phyloP scores from a whole-genome alignment of 225 moss, liverwort and hornwort species.

The Sphagnum tenellum region DNA sequence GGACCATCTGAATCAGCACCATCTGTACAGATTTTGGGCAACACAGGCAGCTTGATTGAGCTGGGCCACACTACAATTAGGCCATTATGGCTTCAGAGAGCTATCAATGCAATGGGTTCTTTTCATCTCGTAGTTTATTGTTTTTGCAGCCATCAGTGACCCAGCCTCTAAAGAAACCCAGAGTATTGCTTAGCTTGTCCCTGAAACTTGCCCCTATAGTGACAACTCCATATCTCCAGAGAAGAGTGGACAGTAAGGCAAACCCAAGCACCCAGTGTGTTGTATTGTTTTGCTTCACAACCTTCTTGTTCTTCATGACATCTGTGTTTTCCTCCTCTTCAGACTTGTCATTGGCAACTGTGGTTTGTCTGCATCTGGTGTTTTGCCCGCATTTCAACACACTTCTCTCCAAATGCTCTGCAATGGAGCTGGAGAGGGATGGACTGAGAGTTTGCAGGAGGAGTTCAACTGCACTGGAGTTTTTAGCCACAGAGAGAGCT shows the following conservation, averaged over 20 bases:
- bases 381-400: not conserved
- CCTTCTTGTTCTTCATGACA: conserved; percentile 3
- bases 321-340: conserved; percentile 2
- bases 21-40: no score
- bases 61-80: no score
- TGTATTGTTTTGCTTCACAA: conserved; percentile 21
- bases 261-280: conserved; percentile 49
- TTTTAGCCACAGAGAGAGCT: conserved; percentile 23
- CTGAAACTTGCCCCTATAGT: conserved; percentile 10
- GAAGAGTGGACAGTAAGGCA: conserved; percentile 30
- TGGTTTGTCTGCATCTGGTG: conserved; percentile 12
- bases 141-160: no score
- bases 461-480: conserved; percentile 30
- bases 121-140: no score
- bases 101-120: no score
- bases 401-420: not conserved
- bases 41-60: no score
- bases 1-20: no score
- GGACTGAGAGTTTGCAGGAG: conserved; percentile 18
- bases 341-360: not conserved
- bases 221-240: conserved; percentile 37
- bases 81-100: no score
- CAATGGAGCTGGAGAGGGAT: not conserved
- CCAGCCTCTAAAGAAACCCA: conserved; percentile 16
- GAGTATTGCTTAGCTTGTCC: conserved; percentile 23